Evolutionary conservation across 2,329 filamentous ascomycete species (phyloP).

Genomic region (Dryadomyces sulphureus): DNA sequence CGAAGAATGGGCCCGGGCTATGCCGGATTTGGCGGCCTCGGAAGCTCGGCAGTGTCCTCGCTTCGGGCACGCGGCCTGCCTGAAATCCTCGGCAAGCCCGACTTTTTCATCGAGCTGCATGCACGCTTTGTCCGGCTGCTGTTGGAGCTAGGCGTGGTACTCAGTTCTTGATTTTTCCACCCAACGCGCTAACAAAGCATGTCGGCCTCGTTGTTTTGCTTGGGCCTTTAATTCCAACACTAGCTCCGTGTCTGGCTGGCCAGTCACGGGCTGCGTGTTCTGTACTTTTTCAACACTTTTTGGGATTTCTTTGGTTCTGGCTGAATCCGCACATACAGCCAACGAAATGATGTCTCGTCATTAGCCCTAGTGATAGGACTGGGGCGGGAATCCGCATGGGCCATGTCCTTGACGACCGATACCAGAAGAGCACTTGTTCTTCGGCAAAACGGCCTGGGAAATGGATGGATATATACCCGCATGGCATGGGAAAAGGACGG

Average conservation of each 20-base stretch:
- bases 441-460: neutral
- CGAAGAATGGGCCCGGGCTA: constrained; percentile 41
- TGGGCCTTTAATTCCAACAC: no score
- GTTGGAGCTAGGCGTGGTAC: constrained; percentile 39
- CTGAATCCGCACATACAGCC: neutral
- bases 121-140: constrained; percentile 47
- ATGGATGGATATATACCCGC: constrained; percentile 3
- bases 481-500: neutral
- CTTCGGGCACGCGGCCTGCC: constrained; percentile 46
- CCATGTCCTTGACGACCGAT: neutral
- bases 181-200: neutral
- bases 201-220: no score
- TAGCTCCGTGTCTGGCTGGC: neutral
- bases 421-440: neutral
- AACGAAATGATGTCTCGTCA: neutral
- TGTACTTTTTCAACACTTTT: neutral
- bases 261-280: neutral
- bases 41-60: constrained; percentile 36
- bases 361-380: neutral
- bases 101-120: constrained; percentile 55
- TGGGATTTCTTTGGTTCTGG: neutral
- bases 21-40: constrained; percentile 36
- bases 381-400: neutral
- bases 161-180: constrained; percentile 25
- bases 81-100: constrained; percentile 50